Percentiles rank a stretch among this genome's conserved stretches.
phyloP scores from a whole-genome alignment of 164 flowering plant species.

The Magnolia officinalis region DNA sequence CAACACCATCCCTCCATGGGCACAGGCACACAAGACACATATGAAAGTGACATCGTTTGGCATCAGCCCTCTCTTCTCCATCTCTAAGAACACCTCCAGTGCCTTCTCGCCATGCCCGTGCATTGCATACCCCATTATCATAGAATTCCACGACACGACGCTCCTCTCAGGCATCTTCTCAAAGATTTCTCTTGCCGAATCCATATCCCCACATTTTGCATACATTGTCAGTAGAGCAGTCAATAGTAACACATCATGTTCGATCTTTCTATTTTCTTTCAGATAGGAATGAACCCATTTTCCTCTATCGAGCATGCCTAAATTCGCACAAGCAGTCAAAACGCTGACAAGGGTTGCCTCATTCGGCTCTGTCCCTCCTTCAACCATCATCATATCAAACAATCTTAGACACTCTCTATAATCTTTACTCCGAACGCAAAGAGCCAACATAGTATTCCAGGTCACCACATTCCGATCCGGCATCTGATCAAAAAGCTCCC shows the following conservation, averaged over 20 bases:
- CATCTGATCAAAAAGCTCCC: slow-evolving; percentile 45
- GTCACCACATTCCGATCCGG: slow-evolving; percentile 44
- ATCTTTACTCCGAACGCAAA: slow-evolving; percentile 35
- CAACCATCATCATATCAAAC: slow-evolving; percentile 50
- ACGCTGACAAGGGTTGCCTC: slow-evolving; percentile 63
- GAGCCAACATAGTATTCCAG: slow-evolving; percentile 63
- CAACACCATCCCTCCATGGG: slow-evolving; percentile 56
- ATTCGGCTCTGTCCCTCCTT: slow-evolving; percentile 43
- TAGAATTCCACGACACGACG: slow-evolving; percentile 72
- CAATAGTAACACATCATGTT: slow-evolving; percentile 48
- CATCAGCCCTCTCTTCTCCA: slow-evolving; percentile 45
- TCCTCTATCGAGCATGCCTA: slow-evolving; percentile 51
- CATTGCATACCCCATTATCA: slow-evolving; percentile 67
- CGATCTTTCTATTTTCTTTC: slow-evolving; percentile 19
- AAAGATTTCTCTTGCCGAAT: slow-evolving; percentile 49
- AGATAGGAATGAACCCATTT: slow-evolving; percentile 53
- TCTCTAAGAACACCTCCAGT: slow-evolving; percentile 55
- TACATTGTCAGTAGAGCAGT: slow-evolving; percentile 71
- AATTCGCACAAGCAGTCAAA: slow-evolving; percentile 53
- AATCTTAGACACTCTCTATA: slow-evolving; percentile 41
- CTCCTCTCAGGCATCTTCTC: slow-evolving; percentile 51
- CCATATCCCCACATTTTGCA: slow-evolving; percentile 63
- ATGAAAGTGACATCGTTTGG: slow-evolving; percentile 63
- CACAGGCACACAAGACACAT: slow-evolving; percentile 56
- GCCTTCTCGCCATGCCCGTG: slow-evolving; percentile 58